Conservation (phyloP, 768 basidiomycete species). For the Stropharia rugosoannulata region DNA sequence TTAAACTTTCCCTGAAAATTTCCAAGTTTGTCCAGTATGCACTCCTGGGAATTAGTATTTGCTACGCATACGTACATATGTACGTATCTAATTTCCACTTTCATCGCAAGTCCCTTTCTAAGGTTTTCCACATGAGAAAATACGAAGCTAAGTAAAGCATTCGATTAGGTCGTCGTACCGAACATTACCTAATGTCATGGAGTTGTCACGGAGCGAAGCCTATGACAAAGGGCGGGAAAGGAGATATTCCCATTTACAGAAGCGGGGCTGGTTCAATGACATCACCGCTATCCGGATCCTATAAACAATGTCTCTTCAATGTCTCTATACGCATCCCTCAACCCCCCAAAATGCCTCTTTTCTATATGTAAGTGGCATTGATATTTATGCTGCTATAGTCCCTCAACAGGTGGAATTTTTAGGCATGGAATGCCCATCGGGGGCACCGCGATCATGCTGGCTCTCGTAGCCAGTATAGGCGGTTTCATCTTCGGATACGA, state of each 20-base stretch:
- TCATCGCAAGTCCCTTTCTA: too few relatives aligned
- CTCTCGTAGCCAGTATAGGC: constrained; percentile 69
- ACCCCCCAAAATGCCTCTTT: constrained; percentile 23
- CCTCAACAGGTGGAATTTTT: background rate
- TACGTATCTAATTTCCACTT: too few relatives aligned
- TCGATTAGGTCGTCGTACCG: too few relatives aligned
- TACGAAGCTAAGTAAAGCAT: too few relatives aligned
- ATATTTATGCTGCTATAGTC: background rate
- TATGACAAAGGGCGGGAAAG: background rate
- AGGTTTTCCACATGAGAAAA: too few relatives aligned
- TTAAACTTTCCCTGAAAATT: too few relatives aligned
- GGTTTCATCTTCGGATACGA: constrained; percentile 72
- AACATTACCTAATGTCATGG: too few relatives aligned
- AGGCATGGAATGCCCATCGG: constrained; percentile 65
- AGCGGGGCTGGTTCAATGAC: background rate
- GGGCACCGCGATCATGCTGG: constrained; percentile 61
- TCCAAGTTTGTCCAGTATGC: too few relatives aligned
- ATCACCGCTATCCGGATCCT: background rate
- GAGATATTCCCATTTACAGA: background rate
- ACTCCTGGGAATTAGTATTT: too few relatives aligned
- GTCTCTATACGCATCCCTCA: background rate
- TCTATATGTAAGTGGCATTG: constrained; percentile 23
- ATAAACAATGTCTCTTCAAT: background rate
- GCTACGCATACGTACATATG: too few relatives aligned
- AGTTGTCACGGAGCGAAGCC: background rate